phyloP scores from a whole-genome alignment of 768 basidiomycete genomes.

The Daedaleopsis nitida region DNA sequence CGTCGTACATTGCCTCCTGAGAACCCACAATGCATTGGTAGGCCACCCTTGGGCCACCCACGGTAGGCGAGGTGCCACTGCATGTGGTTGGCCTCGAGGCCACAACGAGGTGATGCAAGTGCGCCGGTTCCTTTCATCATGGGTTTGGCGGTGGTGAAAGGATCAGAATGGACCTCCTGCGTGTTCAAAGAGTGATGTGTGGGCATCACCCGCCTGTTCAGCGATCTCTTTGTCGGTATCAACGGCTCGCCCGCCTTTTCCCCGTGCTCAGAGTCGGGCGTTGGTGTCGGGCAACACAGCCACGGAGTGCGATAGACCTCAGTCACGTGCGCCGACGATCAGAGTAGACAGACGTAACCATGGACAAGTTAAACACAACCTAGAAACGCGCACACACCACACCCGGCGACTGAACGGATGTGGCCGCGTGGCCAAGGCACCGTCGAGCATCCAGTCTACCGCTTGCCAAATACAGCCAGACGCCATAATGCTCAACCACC shows the following conservation, averaged over 20 bases:
- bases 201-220: background rate
- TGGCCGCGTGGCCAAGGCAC: too few relatives aligned
- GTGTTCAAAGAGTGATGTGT: background rate
- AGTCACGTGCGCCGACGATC: too few relatives aligned
- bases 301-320: too few relatives aligned
- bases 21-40: background rate
- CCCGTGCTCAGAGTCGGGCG: background rate
- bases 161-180: background rate
- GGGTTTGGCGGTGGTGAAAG: background rate
- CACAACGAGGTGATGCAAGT: slow-evolving; percentile 15
- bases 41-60: too few relatives aligned
- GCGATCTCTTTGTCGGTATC: background rate
- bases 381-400: too few relatives aligned
- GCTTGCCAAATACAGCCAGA: too few relatives aligned
- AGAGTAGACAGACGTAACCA: too few relatives aligned
- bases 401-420: too few relatives aligned
- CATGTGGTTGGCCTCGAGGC: slow-evolving; percentile 20
- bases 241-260: slow-evolving; percentile 16
- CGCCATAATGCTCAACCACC: too few relatives aligned
- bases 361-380: too few relatives aligned
- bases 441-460: too few relatives aligned
- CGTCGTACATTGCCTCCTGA: background rate
- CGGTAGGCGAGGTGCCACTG: slow-evolving; percentile 10
- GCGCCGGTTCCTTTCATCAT: background rate
- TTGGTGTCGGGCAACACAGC: too few relatives aligned